These are phyloP conservation scores for Anacardium occidentale DNA, from an alignment of 345 rosid genomes.

Conservation along the genomic window DNA sequence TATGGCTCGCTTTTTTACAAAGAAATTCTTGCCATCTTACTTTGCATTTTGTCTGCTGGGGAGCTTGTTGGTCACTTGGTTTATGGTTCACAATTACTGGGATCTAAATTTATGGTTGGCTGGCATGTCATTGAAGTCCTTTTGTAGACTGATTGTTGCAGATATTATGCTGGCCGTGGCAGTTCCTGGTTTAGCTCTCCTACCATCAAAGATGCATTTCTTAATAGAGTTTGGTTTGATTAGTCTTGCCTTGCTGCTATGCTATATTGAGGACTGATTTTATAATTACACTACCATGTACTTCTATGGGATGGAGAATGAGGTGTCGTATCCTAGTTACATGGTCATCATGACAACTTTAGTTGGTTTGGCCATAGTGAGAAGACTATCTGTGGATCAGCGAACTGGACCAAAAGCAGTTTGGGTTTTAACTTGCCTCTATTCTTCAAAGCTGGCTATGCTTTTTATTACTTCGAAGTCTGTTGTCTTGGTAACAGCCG, in stretches of 20 bases:
- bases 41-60: conserved; percentile 90
- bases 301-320: conserved; percentile 88
- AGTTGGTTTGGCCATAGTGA: conserved; percentile 78
- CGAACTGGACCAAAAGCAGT: conserved; percentile 77
- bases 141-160: conserved; percentile 84
- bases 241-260: conserved; percentile 71
- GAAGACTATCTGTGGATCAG: conserved; percentile 71
- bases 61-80: conserved; percentile 91
- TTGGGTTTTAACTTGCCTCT: conserved; percentile 91
- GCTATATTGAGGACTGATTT: conserved; percentile 84
- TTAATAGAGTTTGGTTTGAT: conserved; percentile 78
- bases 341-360: conserved; percentile 88
- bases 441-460: conserved; percentile 91
- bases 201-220: conserved; percentile 73
- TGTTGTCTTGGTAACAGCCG: conserved; percentile 80
- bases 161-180: conserved; percentile 79
- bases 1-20: conserved; percentile 88
- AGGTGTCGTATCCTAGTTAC: conserved; percentile 97
- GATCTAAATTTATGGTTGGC: conserved; percentile 97
- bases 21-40: conserved; percentile 85
- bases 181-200: conserved; percentile 93
- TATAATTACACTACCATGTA: conserved; percentile 84
- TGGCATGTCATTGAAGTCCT: conserved; percentile 91
- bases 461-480: conserved; percentile 81
- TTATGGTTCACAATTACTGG: conserved; percentile 94